These are phyloP conservation scores for Chaetothyriales sp. DNA, from an alignment of 2,329 filamentous ascomycete species.

Conservation along the genomic window DNA sequence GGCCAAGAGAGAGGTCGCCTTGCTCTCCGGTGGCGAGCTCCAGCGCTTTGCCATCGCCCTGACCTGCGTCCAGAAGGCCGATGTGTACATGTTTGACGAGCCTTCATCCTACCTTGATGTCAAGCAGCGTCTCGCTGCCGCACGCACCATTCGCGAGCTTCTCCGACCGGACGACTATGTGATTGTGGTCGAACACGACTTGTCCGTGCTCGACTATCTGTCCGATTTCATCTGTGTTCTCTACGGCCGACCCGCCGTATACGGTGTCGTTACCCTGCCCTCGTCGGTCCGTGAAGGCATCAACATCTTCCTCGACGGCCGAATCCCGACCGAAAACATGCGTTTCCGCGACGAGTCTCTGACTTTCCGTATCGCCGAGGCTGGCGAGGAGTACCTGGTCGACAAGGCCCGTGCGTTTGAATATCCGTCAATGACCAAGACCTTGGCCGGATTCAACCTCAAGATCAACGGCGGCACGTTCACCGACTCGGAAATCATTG, in stretches of 20 bases:
- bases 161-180: slow-evolving; percentile 84
- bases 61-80: slow-evolving; percentile 87
- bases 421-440: slow-evolving; percentile 89
- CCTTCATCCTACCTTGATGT: slow-evolving; percentile 98
- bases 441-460: slow-evolving; percentile 74
- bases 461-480: slow-evolving; percentile 70
- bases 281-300: slow-evolving; percentile 96
- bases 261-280: slow-evolving; percentile 92
- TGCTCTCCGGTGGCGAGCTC: slow-evolving; percentile 91
- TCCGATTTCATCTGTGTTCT: slow-evolving; percentile 97
- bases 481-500: slow-evolving; percentile 94
- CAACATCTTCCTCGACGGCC: slow-evolving; percentile 97
- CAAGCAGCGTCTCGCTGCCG: slow-evolving; percentile 91
- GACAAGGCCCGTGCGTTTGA: slow-evolving; percentile 73
- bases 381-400: slow-evolving; percentile 69
- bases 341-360: slow-evolving; percentile 95
- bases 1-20: slow-evolving; percentile 74
- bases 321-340: slow-evolving; percentile 95
- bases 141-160: slow-evolving; percentile 79
- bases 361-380: slow-evolving; percentile 85
- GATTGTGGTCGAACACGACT: slow-evolving; percentile 97
- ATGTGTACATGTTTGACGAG: slow-evolving; percentile 99
- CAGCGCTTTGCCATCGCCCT: slow-evolving; percentile 96
- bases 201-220: slow-evolving; percentile 95
- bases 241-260: slow-evolving; percentile 87